These are phyloP conservation scores for Claviceps spartinae DNA, from an alignment of 2,329 filamentous ascomycete genomes.

Conservation along the genomic window DNA sequence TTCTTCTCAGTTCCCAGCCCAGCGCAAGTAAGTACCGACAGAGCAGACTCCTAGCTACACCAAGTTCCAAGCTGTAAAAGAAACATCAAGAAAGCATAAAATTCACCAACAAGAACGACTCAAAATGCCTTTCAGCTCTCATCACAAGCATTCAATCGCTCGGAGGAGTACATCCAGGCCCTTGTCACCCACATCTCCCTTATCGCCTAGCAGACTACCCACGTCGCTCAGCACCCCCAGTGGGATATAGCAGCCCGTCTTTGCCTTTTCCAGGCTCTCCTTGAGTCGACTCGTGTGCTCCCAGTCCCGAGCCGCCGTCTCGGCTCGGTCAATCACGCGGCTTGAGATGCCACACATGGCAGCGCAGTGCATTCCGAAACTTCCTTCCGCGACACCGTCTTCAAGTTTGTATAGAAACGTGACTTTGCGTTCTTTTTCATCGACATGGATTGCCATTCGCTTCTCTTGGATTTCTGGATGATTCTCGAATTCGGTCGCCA, in stretches of 20 bases:
- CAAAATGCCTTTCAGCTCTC: neutral
- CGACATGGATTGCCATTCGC: conserved; percentile 90
- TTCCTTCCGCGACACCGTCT: conserved; percentile 85
- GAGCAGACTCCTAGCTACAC: neutral
- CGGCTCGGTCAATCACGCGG: conserved; percentile 72
- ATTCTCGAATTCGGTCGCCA: conserved; percentile 77
- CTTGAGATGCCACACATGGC: conserved; percentile 90
- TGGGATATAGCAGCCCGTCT: conserved; percentile 67
- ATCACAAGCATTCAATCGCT: conserved; percentile 44
- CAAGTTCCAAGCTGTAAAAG: neutral
- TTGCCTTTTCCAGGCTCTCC: conserved; percentile 72
- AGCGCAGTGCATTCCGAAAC: conserved; percentile 98
- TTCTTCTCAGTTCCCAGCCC: neutral
- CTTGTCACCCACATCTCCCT: conserved; percentile 32
- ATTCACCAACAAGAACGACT: too few species aligned
- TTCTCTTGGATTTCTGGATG: conserved; percentile 80
- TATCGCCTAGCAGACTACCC: conserved; percentile 56
- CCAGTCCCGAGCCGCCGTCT: conserved; percentile 81
- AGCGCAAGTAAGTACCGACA: neutral
- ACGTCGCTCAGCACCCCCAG: conserved; percentile 82
- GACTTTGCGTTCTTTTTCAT: conserved; percentile 70
- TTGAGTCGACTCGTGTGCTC: conserved; percentile 87
- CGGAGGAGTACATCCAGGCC: conserved; percentile 46
- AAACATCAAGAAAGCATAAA: neutral
- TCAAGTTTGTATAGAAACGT: conserved; percentile 94